A percentile compares a stretch with the other conserved stretches of the same genome.
phyloP scores from a whole-genome alignment of 139 green algal species.

The Closterium sp. region DNA sequence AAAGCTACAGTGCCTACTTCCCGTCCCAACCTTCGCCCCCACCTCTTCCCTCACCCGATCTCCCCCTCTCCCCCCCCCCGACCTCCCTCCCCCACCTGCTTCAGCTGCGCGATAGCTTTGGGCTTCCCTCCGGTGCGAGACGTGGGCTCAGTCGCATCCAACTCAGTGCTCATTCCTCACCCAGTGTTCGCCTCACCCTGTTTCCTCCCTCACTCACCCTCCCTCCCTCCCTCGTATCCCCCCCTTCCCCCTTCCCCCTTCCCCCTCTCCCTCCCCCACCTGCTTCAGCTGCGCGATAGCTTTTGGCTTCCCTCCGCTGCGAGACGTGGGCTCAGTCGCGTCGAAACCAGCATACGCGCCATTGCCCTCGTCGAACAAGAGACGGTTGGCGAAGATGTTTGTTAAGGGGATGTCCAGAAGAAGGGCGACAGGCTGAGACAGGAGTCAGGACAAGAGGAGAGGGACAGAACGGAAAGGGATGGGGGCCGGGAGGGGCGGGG shows the following conservation, averaged over 20 bases:
- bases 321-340: conserved; percentile 81
- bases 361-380: conserved; percentile 70
- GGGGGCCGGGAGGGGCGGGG: no score
- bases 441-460: conserved; percentile 64
- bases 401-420: conserved; percentile 71
- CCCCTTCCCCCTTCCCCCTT: not conserved
- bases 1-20: no score
- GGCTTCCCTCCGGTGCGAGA: no score
- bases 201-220: not conserved
- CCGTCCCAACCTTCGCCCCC: no score
- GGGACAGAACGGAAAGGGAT: not conserved
- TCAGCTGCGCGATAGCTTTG: no score
- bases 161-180: no score
- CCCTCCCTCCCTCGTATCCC: not conserved
- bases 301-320: conserved; percentile 84
- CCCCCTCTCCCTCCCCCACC: not conserved
- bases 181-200: no score
- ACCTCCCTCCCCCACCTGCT: no score
- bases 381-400: conserved; percentile 92
- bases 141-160: no score
- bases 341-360: conserved; percentile 93
- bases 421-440: not conserved
- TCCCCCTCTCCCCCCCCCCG: no score
- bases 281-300: conserved; percentile 75
- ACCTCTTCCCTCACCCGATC: no score